phyloP scores from a whole-genome alignment of 331 rosid species.

The Rosa hybrid region DNA sequence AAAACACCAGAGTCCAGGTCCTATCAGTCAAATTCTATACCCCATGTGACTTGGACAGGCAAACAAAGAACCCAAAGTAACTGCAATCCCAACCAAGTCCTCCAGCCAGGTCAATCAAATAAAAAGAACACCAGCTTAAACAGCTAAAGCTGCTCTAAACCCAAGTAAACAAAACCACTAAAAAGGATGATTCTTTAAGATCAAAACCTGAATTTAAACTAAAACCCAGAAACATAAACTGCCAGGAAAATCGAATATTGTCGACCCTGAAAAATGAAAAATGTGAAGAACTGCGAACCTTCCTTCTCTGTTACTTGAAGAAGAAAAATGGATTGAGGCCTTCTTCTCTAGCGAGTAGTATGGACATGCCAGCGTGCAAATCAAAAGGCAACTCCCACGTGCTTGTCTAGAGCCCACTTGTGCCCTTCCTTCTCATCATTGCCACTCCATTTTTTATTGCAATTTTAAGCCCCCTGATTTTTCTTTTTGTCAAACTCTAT shows the following conservation, averaged over 20 bases:
- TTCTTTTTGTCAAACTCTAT: constrained; percentile 63
- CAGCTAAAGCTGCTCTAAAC: constrained; percentile 24
- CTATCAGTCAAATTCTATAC: constrained; percentile 73
- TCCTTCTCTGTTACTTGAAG: constrained; percentile 22
- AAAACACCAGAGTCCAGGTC: constrained; percentile 56
- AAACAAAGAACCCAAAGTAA: constrained; percentile 44
- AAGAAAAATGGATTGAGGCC: constrained; percentile 24
- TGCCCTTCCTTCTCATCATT: constrained; percentile 63
- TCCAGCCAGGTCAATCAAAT: constrained; percentile 26
- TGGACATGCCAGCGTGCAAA: constrained; percentile 76
- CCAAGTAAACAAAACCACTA: constrained; percentile 16
- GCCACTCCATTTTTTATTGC: constrained; percentile 33
- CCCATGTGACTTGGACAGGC: constrained; percentile 75
- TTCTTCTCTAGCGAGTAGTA: constrained; percentile 20
- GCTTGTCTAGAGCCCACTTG: constrained; percentile 88
- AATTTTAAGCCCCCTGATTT: constrained; percentile 19
- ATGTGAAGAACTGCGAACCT: neutral
- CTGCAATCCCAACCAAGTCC: constrained; percentile 47
- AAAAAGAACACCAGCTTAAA: constrained; percentile 7
- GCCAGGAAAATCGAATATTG: constrained; percentile 32
- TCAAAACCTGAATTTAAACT: constrained; percentile 22
- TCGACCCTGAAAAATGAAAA: neutral
- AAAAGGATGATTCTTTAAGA: constrained; percentile 8
- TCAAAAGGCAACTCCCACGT: constrained; percentile 82
- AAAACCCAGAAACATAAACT: constrained; percentile 35